Evolutionary conservation across 2,329 filamentous ascomycete species (phyloP), one percentile per base, ranked within the genome.

Genomic region (Thelonectria discophora): DNA sequence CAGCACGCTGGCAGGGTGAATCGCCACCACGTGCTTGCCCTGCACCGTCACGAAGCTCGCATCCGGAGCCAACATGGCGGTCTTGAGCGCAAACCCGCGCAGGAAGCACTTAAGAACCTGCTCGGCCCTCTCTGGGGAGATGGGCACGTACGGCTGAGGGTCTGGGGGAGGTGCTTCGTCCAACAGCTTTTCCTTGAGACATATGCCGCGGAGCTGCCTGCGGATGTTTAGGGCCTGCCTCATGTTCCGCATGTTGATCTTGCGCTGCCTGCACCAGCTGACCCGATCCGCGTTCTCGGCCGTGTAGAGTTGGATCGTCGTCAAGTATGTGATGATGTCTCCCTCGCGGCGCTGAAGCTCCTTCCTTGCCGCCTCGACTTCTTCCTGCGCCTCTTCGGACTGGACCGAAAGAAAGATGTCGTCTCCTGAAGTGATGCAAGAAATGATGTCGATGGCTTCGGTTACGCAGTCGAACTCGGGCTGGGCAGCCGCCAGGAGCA

Each of bases 361-460:
- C 60, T 82, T 84, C 43, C 87, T 83, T 17, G 76, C 74, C 13
- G 80, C 80, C 59, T 86, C 84, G 1, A 84, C 80, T 18, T 84
- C 80, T 54, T 88, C 85, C 20, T 78, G 77, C 2, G 78, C 81
- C 62, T 88, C 84, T 64, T 88, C 86, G 0, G 83, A 84, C 49
- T 85, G 84, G 0, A 88, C 75, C 47, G 87, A 85, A 11, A 86
- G 74, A 68, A 89, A 90, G 11, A 90, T 84, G 60, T 88, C 86
- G 51, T 88, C 86, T 43, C 88, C 87, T 0, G 86, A 81, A 0
- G 86, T 89, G 20, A 90, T 81, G 62, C 85, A 87, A 0, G 87
- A 81, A 37, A 90, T 91, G 57, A 97, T 90, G 71, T 98, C 95
- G 65, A 99, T 94, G 4, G 88, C 89, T 67, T 97, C 93, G 0